Evolutionary conservation across 2,329 filamentous ascomycete genomes (phyloP), one percentile per base, ranked within the genome.

Genomic region (Pseudocercospora musae): DNA sequence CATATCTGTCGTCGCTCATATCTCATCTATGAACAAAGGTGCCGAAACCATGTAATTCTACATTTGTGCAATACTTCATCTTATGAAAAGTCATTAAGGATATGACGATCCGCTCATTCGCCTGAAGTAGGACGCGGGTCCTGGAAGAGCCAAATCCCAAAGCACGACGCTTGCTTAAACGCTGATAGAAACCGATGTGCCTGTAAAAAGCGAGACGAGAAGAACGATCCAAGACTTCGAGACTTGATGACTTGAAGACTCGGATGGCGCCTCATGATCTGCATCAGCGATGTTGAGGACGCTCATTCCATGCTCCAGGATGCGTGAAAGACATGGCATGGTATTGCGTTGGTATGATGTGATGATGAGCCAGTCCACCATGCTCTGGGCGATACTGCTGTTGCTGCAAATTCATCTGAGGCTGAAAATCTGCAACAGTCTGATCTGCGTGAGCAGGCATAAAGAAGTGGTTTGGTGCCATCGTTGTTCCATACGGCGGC

Each of bases 1-100:
- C 61, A 33, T 66, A 31, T 62, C 59, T 63, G 40, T 66, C 64
- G 55, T 66, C 48, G 54, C 59, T 66, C 62, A 37, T 66, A 15
- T 62, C 62, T 62, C 64, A 59, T 66, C 53, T 63, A 52, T 52
- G 48, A 29, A 52, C 48, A 52, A 52, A 48, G 21, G 25, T n/a
- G 25, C 23, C 48, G 15, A 4, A 25, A 62, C 60, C 61, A 57
- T 62, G 61, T 62, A 66, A 58, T 55, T 48, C 10, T 52, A 40
- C 37, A 40, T 40, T 40, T 40, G 37, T 52, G 25, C 48, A 52
- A 27, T 52, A 10, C 21, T 40, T 18, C 37, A 40, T 40, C 15
- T 7, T 40, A 40, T n/a, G 37, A 40, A 40, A 15, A 18, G 37
- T 40, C 6, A 3, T 40, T 1, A 6, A 18, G 37, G 15, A 40